Conservation (phyloP, 2,329 filamentous ascomycete species). For the Hortaea sp. region DNA sequence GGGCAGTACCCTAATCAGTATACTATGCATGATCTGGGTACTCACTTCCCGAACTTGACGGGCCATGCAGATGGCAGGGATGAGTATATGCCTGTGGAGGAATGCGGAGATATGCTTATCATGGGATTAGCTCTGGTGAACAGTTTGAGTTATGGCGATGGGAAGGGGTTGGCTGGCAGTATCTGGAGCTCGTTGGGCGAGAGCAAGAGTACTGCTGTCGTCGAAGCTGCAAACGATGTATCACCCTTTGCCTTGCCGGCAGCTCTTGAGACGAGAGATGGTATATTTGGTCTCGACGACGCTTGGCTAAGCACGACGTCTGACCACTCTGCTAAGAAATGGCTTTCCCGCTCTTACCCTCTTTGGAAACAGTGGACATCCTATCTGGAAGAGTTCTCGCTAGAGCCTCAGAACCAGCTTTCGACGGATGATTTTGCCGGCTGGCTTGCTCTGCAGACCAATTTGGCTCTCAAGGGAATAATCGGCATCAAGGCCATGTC, state of each 20-base stretch:
- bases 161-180: constrained; percentile 44
- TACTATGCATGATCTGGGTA: constrained; percentile 66
- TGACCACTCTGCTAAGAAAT: constrained; percentile 48
- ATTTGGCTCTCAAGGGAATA: constrained; percentile 74
- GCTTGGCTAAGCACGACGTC: constrained; percentile 49
- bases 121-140: constrained; percentile 61
- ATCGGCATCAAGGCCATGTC: constrained; percentile 73
- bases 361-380: constrained; percentile 70
- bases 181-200: constrained; percentile 43
- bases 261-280: constrained; percentile 38
- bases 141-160: constrained; percentile 54
- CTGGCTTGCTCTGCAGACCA: constrained; percentile 67
- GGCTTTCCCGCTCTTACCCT: constrained; percentile 59
- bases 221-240: constrained; percentile 19
- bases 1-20: constrained; percentile 78
- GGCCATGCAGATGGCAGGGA: constrained; percentile 61
- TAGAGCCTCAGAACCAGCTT: constrained; percentile 66
- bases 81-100: constrained; percentile 67
- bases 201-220: constrained; percentile 7
- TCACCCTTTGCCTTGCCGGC: constrained; percentile 39
- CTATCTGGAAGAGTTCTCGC: constrained; percentile 64
- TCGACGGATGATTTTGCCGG: constrained; percentile 81
- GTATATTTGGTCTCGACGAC: constrained; percentile 50
- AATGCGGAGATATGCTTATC: constrained; percentile 67
- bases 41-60: constrained; percentile 66